A percentile compares a stretch with the other conserved stretches of the same genome.
Conservation (phyloP, 2,329 filamentous ascomycete genomes). For the Xylariales sp. region DNA sequence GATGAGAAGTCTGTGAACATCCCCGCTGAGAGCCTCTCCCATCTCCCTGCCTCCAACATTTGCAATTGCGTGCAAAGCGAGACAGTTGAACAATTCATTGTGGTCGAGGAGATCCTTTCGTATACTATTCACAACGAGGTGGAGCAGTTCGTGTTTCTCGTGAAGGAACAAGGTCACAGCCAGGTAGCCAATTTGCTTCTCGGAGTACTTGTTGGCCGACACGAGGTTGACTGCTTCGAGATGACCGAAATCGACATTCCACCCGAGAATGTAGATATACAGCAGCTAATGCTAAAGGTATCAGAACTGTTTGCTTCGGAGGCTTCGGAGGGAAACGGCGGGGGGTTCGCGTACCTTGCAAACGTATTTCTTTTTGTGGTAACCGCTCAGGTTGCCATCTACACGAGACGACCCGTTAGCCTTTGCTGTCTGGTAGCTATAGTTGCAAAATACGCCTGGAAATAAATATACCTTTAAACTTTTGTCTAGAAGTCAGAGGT, state of each 20-base stretch:
- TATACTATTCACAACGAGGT: slow-evolving; percentile 97
- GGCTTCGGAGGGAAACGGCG: background rate
- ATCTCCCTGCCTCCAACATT: slow-evolving; percentile 97
- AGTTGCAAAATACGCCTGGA: no score
- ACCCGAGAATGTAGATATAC: slow-evolving; percentile 98
- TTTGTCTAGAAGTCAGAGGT: slow-evolving; percentile 55
- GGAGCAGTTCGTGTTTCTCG: slow-evolving; percentile 92
- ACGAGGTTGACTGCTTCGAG: slow-evolving; percentile 97
- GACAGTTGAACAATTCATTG: slow-evolving; percentile 95
- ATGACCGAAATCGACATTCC: slow-evolving; percentile 98
- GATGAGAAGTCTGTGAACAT: slow-evolving; percentile 91
- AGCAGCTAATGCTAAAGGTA: slow-evolving; percentile 59
- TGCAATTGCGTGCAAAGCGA: slow-evolving; percentile 94
- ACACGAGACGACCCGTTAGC: no score
- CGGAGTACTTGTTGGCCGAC: slow-evolving; percentile 94
- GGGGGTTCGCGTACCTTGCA: slow-evolving; percentile 65
- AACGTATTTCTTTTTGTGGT: slow-evolving; percentile 99
- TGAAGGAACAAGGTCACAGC: slow-evolving; percentile 96
- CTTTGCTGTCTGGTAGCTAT: no score
- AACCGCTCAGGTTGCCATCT: slow-evolving; percentile 88
- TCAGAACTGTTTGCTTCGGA: slow-evolving; percentile 16
- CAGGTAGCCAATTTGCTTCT: slow-evolving; percentile 98
- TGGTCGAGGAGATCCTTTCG: slow-evolving; percentile 91
- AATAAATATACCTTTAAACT: slow-evolving; percentile 90
- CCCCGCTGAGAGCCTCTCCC: slow-evolving; percentile 86